These are phyloP conservation scores for Triadica sebifera DNA, from an alignment of 345 rosid genomes.

Conservation along the genomic window DNA sequence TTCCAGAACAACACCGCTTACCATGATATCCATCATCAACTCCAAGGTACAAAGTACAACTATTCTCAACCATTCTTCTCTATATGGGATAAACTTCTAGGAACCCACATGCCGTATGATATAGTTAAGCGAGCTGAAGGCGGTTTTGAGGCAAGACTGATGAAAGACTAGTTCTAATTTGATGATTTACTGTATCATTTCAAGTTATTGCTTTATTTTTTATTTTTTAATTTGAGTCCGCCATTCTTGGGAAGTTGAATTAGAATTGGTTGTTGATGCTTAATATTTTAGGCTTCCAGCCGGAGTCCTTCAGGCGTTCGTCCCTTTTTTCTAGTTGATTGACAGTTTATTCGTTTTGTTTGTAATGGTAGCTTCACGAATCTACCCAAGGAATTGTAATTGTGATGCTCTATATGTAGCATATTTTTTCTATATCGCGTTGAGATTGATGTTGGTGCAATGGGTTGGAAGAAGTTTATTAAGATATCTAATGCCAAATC, in stretches of 20 bases:
- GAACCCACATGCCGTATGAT: slow-evolving; percentile 61
- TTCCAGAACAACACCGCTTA: slow-evolving; percentile 65
- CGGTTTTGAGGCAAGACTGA: slow-evolving; percentile 63
- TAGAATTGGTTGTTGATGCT: slow-evolving; percentile 30
- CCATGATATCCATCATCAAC: slow-evolving; percentile 74
- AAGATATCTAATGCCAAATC: background rate
- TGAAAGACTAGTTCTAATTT: slow-evolving; percentile 40
- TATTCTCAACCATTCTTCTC: slow-evolving; percentile 82
- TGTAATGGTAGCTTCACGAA: slow-evolving; percentile 17
- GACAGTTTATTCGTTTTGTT: slow-evolving; percentile 8
- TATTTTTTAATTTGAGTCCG: slow-evolving; percentile 18
- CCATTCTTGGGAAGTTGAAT: slow-evolving; percentile 30
- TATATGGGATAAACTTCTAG: slow-evolving; percentile 66
- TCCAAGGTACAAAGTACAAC: slow-evolving; percentile 64
- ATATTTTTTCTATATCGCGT: slow-evolving; percentile 17
- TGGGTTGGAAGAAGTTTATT: slow-evolving; percentile 11
- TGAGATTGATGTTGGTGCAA: slow-evolving; percentile 17
- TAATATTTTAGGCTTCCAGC: slow-evolving; percentile 14
- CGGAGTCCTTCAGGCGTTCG: slow-evolving; percentile 16
- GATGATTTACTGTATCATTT: slow-evolving; percentile 17
- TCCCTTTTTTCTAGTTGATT: slow-evolving; percentile 17
- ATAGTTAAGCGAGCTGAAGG: slow-evolving; percentile 60
- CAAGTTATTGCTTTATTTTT: slow-evolving; percentile 10
- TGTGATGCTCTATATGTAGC: slow-evolving; percentile 26
- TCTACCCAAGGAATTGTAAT: slow-evolving; percentile 22